Evolutionary conservation across 2,329 filamentous ascomycete species (phyloP).

Genomic region (Purpureocillium lavendulum): DNA sequence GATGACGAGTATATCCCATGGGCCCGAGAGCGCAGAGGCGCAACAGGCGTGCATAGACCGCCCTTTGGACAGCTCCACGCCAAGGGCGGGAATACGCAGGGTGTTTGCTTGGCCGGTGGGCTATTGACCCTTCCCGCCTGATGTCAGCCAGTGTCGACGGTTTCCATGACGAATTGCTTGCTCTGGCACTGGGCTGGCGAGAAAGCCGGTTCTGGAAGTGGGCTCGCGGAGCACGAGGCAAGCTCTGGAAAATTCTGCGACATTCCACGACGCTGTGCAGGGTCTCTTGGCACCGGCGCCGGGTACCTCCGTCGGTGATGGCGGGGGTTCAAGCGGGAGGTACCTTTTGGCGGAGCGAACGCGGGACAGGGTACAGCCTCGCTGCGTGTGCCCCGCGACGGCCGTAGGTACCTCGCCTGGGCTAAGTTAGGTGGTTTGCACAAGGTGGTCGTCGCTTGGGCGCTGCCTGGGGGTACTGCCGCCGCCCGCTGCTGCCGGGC

Average conservation of each 20-base stretch:
- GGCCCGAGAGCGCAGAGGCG: too few species aligned
- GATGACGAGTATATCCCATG: too few species aligned
- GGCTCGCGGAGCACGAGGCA: slow-evolving; percentile 1
- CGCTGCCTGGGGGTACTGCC: too few species aligned
- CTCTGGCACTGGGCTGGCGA: not conserved
- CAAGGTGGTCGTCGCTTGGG: too few species aligned
- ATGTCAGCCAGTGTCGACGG: too few species aligned
- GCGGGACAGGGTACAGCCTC: slow-evolving; percentile 3
- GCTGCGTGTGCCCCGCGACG: not conserved
- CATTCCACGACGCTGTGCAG: slow-evolving; percentile 9
- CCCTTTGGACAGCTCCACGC: not conserved
- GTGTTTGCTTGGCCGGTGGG: too few species aligned
- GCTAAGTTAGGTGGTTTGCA: too few species aligned
- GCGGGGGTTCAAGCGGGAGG: slow-evolving; percentile 8
- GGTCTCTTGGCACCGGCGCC: not conserved
- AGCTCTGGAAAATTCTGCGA: slow-evolving; percentile 17
- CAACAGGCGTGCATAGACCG: not conserved
- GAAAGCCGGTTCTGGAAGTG: not conserved
- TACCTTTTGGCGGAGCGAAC: slow-evolving; percentile 1
- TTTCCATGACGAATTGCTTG: too few species aligned
- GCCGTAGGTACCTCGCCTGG: not conserved
- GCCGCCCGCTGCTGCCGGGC: too few species aligned
- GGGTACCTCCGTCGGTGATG: slow-evolving; percentile 6
- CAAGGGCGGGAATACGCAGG: too few species aligned
- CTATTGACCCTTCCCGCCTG: too few species aligned